Conservation (phyloP, 75 land plant genomes). For the Cupressus sempervirens region DNA sequence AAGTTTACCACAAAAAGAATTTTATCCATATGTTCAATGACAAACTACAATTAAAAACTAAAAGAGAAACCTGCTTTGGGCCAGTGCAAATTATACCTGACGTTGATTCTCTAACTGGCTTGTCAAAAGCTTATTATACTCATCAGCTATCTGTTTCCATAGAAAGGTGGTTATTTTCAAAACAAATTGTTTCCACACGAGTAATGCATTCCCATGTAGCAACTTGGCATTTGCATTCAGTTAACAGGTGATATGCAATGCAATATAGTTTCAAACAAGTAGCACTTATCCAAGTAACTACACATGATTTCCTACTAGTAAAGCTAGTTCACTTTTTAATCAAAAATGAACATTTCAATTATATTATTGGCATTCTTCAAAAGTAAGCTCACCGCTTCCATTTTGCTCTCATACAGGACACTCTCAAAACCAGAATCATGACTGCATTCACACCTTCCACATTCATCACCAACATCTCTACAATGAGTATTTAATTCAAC, state of each 20-base stretch:
- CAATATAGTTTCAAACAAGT: neutral
- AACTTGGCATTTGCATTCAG: neutral
- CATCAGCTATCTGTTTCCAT: conserved; percentile 64
- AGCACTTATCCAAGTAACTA: neutral
- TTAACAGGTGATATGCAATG: neutral
- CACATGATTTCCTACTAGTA: neutral
- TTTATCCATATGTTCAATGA: neutral
- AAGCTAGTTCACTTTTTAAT: neutral
- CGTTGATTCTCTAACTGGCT: conserved; percentile 90
- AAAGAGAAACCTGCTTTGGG: neutral
- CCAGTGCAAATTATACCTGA: conserved; percentile 36
- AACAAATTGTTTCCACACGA: neutral
- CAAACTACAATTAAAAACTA: neutral
- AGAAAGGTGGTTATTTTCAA: neutral
- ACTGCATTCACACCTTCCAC: conserved; percentile 61
- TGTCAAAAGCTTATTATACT: conserved; percentile 79
- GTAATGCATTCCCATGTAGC: neutral
- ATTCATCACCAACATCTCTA: conserved; percentile 54
- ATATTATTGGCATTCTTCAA: neutral
- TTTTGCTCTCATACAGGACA: conserved; percentile 64
- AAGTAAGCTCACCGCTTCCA: conserved; percentile 63
- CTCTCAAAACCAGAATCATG: conserved; percentile 52
- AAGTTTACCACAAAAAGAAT: neutral
- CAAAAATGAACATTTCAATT: neutral
- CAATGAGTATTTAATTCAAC: conserved; percentile 82